phyloP scores from a whole-genome alignment of 257 asterid species.

The Forsythia suspensa region DNA sequence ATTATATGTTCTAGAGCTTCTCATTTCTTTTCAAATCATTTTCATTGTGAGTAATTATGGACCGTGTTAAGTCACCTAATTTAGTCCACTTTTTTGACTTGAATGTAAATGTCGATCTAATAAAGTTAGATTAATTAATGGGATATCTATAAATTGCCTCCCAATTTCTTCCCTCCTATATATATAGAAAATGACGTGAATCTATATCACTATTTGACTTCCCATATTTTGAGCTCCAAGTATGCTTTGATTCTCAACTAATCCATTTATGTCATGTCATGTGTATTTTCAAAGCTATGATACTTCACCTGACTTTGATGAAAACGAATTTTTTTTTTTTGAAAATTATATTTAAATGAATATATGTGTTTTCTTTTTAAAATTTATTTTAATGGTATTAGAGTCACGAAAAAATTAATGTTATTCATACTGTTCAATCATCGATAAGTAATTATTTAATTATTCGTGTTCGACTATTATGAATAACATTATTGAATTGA shows the following conservation, averaged over 20 bases:
- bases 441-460: too few species aligned
- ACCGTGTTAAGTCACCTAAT: slow-evolving; percentile 47
- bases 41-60: slow-evolving; percentile 11
- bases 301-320: background rate
- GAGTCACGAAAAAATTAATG: too few species aligned
- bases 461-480: too few species aligned
- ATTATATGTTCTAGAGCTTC: background rate
- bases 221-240: slow-evolving; percentile 1
- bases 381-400: too few species aligned
- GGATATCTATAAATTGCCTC: slow-evolving; percentile 15
- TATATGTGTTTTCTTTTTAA: too few species aligned
- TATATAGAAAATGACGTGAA: background rate
- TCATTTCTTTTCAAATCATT: slow-evolving; percentile 1
- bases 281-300: background rate
- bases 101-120: slow-evolving; percentile 31
- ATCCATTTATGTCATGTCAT: background rate
- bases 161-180: slow-evolving; percentile 25
- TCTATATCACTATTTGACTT: slow-evolving; percentile 21
- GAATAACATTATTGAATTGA: too few species aligned
- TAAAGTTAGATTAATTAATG: slow-evolving; percentile 24
- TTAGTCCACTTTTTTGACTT: slow-evolving; percentile 32
- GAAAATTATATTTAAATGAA: too few species aligned
- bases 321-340: too few species aligned
- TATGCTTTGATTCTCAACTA: background rate
- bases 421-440: too few species aligned